phyloP scores from a whole-genome alignment of 192 early-diverging fungal genomes.

The Backusella australiensis region DNA sequence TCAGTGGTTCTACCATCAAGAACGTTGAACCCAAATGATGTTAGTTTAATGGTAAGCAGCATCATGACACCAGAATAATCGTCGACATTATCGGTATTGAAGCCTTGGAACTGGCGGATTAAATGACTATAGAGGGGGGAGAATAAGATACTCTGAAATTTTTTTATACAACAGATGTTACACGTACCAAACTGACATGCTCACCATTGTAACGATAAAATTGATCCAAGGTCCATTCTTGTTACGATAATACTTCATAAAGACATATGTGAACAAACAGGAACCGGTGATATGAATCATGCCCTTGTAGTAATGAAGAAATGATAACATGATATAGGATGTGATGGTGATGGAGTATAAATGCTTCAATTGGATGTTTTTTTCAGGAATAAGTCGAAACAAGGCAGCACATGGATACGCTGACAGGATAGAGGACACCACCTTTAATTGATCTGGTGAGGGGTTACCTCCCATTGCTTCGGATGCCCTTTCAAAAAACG shows the following conservation, averaged over 20 bases:
- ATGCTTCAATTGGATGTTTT: constrained; percentile 47
- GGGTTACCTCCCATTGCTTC: constrained; percentile 28
- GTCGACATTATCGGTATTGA: constrained; percentile 47
- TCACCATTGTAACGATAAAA: constrained; percentile 61
- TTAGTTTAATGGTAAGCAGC: constrained; percentile 91
- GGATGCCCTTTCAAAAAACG: constrained; percentile 13
- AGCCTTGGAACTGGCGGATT: constrained; percentile 42
- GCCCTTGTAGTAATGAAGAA: constrained; percentile 62
- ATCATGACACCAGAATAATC: constrained; percentile 93
- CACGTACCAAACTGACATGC: constrained; percentile 62
- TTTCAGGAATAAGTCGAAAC: constrained; percentile 53
- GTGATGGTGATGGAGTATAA: constrained; percentile 56
- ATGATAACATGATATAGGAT: constrained; percentile 46
- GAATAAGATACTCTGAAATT: neutral
- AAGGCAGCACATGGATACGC: constrained; percentile 56
- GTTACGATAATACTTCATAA: constrained; percentile 47
- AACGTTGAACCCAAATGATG: constrained; percentile 84
- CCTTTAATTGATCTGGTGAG: constrained; percentile 59
- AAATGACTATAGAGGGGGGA: neutral
- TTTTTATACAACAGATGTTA: neutral
- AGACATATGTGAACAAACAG: constrained; percentile 49
- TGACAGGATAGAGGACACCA: constrained; percentile 52
- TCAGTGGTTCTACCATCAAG: constrained; percentile 55
- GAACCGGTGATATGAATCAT: constrained; percentile 53
- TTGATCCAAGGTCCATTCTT: constrained; percentile 56